phyloP scores from a whole-genome alignment of 331 rosid species.

The Erythrophleum ivorense region DNA sequence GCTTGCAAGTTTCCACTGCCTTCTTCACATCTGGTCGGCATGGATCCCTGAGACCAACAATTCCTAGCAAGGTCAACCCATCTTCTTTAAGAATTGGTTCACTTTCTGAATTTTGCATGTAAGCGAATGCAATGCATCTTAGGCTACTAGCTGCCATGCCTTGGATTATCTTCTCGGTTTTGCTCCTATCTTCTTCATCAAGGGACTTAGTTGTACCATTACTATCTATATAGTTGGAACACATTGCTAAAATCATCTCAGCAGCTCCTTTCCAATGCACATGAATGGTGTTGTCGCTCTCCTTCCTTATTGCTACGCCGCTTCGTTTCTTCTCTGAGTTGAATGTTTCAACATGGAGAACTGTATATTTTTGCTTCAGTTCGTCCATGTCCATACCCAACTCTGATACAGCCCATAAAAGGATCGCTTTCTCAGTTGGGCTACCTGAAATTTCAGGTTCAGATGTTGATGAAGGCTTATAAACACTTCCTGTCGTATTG shows the following conservation, averaged over 20 bases:
- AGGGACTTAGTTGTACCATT: conserved; percentile 54
- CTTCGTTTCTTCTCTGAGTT: conserved; percentile 87
- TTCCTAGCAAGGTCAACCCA: conserved; percentile 68
- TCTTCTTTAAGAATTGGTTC: conserved; percentile 50
- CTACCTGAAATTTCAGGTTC: conserved; percentile 62
- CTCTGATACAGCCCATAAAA: conserved; percentile 69
- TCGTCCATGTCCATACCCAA: conserved; percentile 71
- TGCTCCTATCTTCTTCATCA: conserved; percentile 53
- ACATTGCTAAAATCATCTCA: conserved; percentile 79
- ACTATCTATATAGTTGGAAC: conserved; percentile 60
- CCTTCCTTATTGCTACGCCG: conserved; percentile 64
- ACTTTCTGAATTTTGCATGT: conserved; percentile 51
- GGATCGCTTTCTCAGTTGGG: conserved; percentile 78
- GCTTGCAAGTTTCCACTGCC: conserved; percentile 67
- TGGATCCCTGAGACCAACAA: conserved; percentile 87
- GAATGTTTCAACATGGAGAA: conserved; percentile 80
- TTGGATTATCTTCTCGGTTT: conserved; percentile 61
- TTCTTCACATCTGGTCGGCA: conserved; percentile 64
- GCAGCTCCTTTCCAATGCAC: conserved; percentile 96
- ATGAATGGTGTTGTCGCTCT: conserved; percentile 49
- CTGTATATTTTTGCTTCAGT: conserved; percentile 50
- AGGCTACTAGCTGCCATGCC: conserved; percentile 93
- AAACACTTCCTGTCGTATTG: conserved; percentile 58
- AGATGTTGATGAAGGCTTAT: conserved; percentile 36
- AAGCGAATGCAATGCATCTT: conserved; percentile 84